Percentiles rank a stretch among this genome's conserved stretches.
phyloP scores from a whole-genome alignment of 495 filamentous ascomycete species.

The Aspergillus conjunctus region DNA sequence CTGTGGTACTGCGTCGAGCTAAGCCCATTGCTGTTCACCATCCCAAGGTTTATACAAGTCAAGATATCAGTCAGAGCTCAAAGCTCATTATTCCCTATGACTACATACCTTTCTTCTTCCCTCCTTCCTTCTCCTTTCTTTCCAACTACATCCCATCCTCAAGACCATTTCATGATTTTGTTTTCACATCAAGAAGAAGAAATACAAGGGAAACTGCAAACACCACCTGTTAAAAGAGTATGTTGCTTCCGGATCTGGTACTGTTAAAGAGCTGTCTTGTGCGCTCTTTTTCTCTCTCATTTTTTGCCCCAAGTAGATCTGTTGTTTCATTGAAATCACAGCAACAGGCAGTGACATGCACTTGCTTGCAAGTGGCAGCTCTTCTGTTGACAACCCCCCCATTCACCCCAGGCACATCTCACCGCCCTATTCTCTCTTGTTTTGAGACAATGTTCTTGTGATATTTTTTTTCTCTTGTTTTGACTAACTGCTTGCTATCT shows the following conservation, averaged over 20 bases:
- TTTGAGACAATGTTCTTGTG: constrained; percentile 17
- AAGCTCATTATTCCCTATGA: neutral
- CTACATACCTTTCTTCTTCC: neutral
- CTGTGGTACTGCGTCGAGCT: neutral
- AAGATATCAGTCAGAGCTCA: neutral
- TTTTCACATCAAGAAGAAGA: neutral
- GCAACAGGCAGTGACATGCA: neutral
- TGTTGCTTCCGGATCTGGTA: neutral
- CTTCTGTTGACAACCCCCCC: constrained; percentile 16
- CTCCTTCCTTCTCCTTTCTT: constrained; percentile 4
- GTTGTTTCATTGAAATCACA: neutral
- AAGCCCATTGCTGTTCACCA: neutral
- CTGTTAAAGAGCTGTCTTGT: neutral
- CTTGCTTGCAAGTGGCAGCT: constrained; percentile 14
- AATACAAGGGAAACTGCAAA: neutral
- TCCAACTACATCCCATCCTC: too few species aligned
- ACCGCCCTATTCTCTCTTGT: constrained; percentile 27
- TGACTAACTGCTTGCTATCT: constrained; percentile 6
- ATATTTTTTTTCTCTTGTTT: constrained; percentile 7
- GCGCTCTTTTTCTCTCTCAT: neutral
- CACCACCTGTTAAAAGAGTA: neutral
- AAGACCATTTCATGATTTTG: too few species aligned
- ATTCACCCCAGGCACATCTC: constrained; percentile 20
- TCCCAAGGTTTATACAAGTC: neutral
- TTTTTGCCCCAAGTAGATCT: neutral